These are phyloP conservation scores for Bothriochloa decipiens DNA, from an alignment of 176 grass and related monocot species.

Conservation along the genomic window DNA sequence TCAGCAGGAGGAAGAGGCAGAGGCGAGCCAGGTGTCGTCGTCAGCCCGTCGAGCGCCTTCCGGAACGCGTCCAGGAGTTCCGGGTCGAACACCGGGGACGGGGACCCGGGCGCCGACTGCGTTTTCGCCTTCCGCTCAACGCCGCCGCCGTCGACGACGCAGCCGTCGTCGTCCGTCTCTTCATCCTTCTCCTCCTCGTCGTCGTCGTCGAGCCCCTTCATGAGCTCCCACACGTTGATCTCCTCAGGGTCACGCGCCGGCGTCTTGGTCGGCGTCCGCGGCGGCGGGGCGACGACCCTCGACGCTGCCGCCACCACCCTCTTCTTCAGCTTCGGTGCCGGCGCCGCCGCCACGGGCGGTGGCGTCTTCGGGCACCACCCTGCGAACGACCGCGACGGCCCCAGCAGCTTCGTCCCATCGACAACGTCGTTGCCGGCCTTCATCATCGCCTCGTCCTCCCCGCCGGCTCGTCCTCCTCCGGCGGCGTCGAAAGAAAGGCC, in stretches of 20 bases:
- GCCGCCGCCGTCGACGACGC: background rate
- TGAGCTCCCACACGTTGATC: slow-evolving; percentile 98
- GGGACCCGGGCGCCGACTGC: slow-evolving; percentile 32
- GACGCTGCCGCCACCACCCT: slow-evolving; percentile 6
- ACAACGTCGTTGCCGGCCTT: slow-evolving; percentile 26
- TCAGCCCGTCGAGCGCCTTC: slow-evolving; percentile 45
- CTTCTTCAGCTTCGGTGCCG: slow-evolving; percentile 34
- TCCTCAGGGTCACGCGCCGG: slow-evolving; percentile 67
- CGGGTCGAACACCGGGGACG: slow-evolving; percentile 33
- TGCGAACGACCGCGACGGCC: background rate
- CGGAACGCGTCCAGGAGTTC: slow-evolving; percentile 55
- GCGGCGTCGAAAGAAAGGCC: slow-evolving; percentile 16
- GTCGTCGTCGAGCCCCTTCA: slow-evolving; percentile 73
- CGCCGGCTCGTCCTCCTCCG: background rate
- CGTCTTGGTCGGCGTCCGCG: slow-evolving; percentile 76
- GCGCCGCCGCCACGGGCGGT: slow-evolving; percentile 5
- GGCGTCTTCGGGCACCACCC: slow-evolving; percentile 3
- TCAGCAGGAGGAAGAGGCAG: background rate
- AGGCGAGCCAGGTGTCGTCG: background rate
- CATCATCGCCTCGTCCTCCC: slow-evolving; percentile 24
- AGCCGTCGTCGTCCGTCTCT: background rate
- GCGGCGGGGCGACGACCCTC: background rate
- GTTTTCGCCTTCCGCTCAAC: background rate
- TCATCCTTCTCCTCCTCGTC: background rate
- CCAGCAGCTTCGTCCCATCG: background rate